These are phyloP conservation scores for Plectranthus barbatus DNA, from an alignment of 257 asterid genomes.

Conservation along the genomic window DNA sequence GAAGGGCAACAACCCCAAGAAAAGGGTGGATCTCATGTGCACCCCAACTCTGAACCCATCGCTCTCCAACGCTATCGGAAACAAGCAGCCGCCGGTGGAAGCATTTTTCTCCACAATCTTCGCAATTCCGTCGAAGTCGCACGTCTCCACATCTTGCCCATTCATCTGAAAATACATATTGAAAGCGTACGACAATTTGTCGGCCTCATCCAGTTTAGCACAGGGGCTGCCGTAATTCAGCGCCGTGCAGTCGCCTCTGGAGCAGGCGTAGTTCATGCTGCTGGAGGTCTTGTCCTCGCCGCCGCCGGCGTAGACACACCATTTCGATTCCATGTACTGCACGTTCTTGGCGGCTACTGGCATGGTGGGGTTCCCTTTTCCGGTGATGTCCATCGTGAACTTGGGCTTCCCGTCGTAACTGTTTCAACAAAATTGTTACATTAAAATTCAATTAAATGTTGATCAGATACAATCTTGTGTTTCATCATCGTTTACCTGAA, in stretches of 20 bases:
- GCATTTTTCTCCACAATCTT: slow-evolving; percentile 25
- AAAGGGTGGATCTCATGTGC: background rate
- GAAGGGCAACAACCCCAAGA: background rate
- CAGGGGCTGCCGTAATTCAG: slow-evolving; percentile 19
- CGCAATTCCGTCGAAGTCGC: slow-evolving; percentile 48
- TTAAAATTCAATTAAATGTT: no score
- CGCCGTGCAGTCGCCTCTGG: slow-evolving; percentile 37
- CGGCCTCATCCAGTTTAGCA: background rate
- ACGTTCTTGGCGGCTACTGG: slow-evolving; percentile 41
- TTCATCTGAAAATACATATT: slow-evolving; percentile 39
- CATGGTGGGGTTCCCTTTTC: slow-evolving; percentile 21
- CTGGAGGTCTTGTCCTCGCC: background rate
- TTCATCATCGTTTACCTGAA: background rate
- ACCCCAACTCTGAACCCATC: slow-evolving; percentile 8
- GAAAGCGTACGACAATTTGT: slow-evolving; percentile 58
- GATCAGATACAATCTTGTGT: no score
- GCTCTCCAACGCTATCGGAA: slow-evolving; percentile 45
- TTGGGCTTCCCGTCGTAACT: slow-evolving; percentile 64
- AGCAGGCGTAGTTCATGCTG: slow-evolving; percentile 31
- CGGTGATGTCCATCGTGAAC: slow-evolving; percentile 45
- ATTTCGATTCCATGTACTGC: slow-evolving; percentile 32
- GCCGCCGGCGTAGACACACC: slow-evolving; percentile 41
- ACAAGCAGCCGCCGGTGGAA: slow-evolving; percentile 26
- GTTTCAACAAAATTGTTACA: no score
- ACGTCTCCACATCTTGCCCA: slow-evolving; percentile 36